Base-by-base conservation (phyloP, 169 alveolate species). In the Plasmodium coatneyi region DNA sequence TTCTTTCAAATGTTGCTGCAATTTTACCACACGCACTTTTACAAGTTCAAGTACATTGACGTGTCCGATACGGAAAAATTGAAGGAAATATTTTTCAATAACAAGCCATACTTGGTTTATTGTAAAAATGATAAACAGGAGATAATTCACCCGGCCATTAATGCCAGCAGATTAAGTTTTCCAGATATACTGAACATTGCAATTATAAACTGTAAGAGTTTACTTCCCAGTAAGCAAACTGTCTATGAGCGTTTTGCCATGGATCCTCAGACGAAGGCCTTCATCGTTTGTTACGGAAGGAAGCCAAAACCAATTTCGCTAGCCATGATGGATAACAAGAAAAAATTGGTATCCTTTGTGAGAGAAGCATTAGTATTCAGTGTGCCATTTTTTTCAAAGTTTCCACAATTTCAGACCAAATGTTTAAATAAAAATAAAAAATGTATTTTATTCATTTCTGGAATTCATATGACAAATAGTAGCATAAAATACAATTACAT, bases 381-480 rank as follows among this genome's bases (percentile, higher is more conserved):
- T 10, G 94, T 90, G 2, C 91, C 94, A 7, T 80, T 80, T 80
- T 90, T 90, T 90, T 66, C 80, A 25, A 90, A 90, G 70, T 90
- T 90, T n/a, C 94, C 94, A 5, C 94, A 90, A 80, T 90, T 90
- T 25, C 91, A 90, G 70, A 90, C 92, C 46, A 90, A 90, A 80
- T 90, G 94, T 25, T 12, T 90, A 56, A 90, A 90, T 74, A 66
- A 80, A 80, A 90, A 90, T 79, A 79, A 90, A 52, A 90, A 79
- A 90, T 90, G 94, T 70, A 22, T 90, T 25, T 25, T 90, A 7
- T 90, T 90, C 71, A 80, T 90, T 9, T 70, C 71, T 22, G 49
- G 70, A 7, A n/a, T 60, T 36, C 30, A 90, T 36, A 60, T 90
- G 28, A 78, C 71, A 1, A 56, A 25, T 46, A 79, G 34, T 5